Conservation (phyloP, 2,329 filamentous ascomycete species). For the Diaporthe sp. region DNA sequence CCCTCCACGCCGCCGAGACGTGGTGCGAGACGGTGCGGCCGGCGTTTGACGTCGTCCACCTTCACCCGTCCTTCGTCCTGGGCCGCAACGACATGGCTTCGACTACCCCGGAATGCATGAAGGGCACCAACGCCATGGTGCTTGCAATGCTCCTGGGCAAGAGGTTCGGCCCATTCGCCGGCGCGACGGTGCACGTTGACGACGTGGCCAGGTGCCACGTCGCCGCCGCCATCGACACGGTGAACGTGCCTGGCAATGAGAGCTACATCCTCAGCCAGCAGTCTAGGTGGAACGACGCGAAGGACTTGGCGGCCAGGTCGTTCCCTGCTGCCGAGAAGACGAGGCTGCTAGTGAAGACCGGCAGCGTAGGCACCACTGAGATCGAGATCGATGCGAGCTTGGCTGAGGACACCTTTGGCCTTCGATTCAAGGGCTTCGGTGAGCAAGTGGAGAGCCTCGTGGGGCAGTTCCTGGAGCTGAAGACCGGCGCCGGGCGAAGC, state of each 20-base stretch:
- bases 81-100: conserved; percentile 52
- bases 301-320: conserved; percentile 50
- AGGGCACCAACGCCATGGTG: conserved; percentile 51
- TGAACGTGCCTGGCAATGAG: conserved; percentile 46
- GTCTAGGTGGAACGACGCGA: conserved; percentile 54
- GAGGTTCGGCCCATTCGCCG: conserved; percentile 43
- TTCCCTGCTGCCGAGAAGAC: conserved; percentile 47
- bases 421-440: conserved; percentile 44
- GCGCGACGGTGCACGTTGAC: conserved; percentile 52
- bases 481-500: conserved; percentile 2
- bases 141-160: conserved; percentile 51
- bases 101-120: conserved; percentile 45
- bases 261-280: conserved; percentile 49
- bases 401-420: conserved; percentile 45
- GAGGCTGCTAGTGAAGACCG: conserved; percentile 43
- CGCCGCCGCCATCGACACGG: conserved; percentile 47
- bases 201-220: conserved; percentile 55
- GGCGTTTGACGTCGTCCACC: conserved; percentile 51
- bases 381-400: conserved; percentile 47
- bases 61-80: conserved; percentile 53
- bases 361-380: conserved; percentile 42
- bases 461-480: conserved; percentile 46
- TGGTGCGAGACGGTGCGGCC: conserved; percentile 50
- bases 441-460: conserved; percentile 47
- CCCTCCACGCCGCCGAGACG: conserved; percentile 49